Base-by-base conservation (phyloP, 2,329 filamentous ascomycete genomes). In the Endothia cerciana region DNA sequence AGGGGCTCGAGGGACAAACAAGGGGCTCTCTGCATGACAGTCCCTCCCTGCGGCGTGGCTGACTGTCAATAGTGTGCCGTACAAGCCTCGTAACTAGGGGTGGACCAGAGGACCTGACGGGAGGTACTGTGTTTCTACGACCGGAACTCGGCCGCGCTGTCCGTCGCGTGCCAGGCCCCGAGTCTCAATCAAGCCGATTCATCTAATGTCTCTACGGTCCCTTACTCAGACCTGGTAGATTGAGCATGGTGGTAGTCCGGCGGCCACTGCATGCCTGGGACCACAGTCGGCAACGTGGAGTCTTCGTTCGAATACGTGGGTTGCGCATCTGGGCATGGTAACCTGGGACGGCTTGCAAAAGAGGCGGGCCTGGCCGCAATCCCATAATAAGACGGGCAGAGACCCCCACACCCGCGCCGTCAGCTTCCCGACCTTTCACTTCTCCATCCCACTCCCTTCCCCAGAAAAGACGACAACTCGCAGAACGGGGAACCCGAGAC, bases 321-420 rank as follows among this genome's bases (percentile, higher is more conserved):
- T 19, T 51, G 45, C 30, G 22, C 17, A 6, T 38, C 22, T 58
- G 59, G 59, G 49, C 59, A 61, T 51, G 59, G 59, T 13, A 51
- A 51, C 59, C 45, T 60, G 43, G 62, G 36, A 57, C 45, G 59
- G 59, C 45, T 56, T 38, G 30, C 51, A 53, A 43, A 30, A 22
- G 28, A 22, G 60, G 49, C 58, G 65, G 59, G 51, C 56, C 51
- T 49, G 40, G 45, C 51, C 60, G 38, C 22, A 49, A 30, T 51
- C 17, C 43, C 28, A 60, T 36, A 63, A 63, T 63, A 63, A 63
- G 53, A 63, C 61, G 19, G 61, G 51, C 53, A 36, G 56, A 61
- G 65, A 63, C 66, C 65, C 66, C 66, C 66, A 66, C 66, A 66
- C 64, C 38, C 60, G 53, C 64, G 60, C 60, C 57, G 65, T 49